Conservation (phyloP, 2,329 filamentous ascomycete species). For the Celoporthe dispersa region DNA sequence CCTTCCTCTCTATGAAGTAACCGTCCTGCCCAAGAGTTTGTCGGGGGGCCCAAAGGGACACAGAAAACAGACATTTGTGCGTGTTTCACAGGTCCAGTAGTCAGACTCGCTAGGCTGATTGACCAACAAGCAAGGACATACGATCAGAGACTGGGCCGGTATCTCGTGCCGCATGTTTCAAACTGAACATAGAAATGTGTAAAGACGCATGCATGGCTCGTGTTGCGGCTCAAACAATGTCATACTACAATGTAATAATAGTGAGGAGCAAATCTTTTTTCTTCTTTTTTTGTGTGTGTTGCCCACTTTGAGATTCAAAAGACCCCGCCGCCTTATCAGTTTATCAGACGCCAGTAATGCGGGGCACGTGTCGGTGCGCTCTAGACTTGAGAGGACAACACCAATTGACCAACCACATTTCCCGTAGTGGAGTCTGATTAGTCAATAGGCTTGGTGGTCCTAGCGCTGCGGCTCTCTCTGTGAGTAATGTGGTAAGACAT, state of each 20-base stretch:
- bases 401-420: background rate
- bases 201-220: background rate
- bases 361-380: background rate
- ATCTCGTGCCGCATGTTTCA: background rate
- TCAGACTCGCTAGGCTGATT: background rate
- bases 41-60: too few species aligned
- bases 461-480: background rate
- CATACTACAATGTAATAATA: background rate
- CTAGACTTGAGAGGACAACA: background rate
- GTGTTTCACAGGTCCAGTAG: background rate
- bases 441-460: background rate
- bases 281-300: background rate
- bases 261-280: background rate
- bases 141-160: background rate
- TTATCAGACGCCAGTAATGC: background rate
- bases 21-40: too few species aligned
- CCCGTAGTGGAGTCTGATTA: background rate
- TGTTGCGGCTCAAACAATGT: background rate
- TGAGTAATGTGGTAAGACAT: slow-evolving; percentile 1
- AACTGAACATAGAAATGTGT: background rate
- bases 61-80: background rate
- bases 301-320: background rate
- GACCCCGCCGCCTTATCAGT: background rate
- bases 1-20: background rate
- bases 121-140: background rate